These are phyloP conservation scores for Cucumis cinereus DNA, from an alignment of 306 rosid species.

Conservation along the genomic window DNA sequence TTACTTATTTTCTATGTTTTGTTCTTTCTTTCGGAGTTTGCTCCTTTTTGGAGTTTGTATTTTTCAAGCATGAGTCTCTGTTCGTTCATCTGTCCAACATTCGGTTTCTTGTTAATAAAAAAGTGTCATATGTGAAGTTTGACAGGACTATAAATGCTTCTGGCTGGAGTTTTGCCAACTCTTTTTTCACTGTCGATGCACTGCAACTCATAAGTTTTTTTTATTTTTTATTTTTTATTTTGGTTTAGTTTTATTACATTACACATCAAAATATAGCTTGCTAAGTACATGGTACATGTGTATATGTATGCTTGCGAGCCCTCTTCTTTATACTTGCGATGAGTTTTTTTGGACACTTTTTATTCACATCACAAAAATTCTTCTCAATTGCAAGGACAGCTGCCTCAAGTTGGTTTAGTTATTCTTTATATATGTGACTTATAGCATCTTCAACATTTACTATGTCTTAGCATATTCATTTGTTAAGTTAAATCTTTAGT, in stretches of 20 bases:
- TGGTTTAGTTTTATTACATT: not conserved
- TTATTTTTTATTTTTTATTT: not conserved
- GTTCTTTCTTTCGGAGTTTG: too few species aligned
- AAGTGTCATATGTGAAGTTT: not conserved
- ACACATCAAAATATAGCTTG: not conserved
- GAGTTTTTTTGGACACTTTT: not conserved
- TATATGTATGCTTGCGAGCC: not conserved
- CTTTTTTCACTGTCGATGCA: not conserved
- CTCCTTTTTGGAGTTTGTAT: too few species aligned
- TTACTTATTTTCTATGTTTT: too few species aligned
- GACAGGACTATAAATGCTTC: not conserved
- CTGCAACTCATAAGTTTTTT: not conserved
- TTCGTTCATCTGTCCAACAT: too few species aligned
- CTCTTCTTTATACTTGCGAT: not conserved
- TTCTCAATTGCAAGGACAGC: not conserved
- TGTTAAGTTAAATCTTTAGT: not conserved
- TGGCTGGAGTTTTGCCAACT: not conserved
- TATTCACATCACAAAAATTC: not conserved
- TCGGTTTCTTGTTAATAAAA: too few species aligned
- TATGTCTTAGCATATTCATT: not conserved
- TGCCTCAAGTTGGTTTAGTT: not conserved
- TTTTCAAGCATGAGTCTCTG: too few species aligned
- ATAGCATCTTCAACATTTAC: not conserved
- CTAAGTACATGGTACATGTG: not conserved
- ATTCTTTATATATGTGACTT: not conserved